These are phyloP conservation scores for Berberis thunbergii DNA, from an alignment of 164 flowering plant species.

Conservation along the genomic window DNA sequence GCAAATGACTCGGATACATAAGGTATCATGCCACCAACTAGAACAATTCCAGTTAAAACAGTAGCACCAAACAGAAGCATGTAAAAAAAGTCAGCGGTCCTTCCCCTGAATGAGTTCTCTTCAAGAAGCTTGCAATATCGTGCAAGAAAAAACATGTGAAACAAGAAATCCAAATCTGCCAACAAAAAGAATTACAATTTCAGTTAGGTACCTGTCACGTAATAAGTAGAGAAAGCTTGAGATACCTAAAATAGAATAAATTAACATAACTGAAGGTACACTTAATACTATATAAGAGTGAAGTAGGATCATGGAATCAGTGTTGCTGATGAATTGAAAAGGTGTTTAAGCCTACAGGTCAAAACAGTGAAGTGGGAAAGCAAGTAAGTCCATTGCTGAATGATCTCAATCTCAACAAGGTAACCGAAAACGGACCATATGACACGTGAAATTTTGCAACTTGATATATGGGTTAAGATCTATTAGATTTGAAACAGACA, in stretches of 20 bases:
- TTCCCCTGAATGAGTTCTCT: slow-evolving; percentile 97
- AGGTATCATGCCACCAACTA: slow-evolving; percentile 94
- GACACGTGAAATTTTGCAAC: no score
- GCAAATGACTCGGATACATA: slow-evolving; percentile 87
- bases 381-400: no score
- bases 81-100: slow-evolving; percentile 97
- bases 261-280: no score
- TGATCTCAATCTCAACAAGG: no score
- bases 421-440: no score
- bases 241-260: neutral
- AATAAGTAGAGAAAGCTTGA: neutral
- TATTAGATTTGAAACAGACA: no score
- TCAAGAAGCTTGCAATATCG: slow-evolving; percentile 99
- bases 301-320: no score
- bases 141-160: slow-evolving; percentile 98
- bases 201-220: neutral
- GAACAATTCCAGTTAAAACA: slow-evolving; percentile 81
- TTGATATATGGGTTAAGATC: no score
- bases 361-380: no score
- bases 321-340: no score
- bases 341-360: no score
- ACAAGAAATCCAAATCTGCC: slow-evolving; percentile 93
- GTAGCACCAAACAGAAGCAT: slow-evolving; percentile 98
- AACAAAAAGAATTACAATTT: slow-evolving; percentile 3
- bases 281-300: no score